phyloP scores from a whole-genome alignment of 176 grass and related monocot species.

The Oryza meridionalis region DNA sequence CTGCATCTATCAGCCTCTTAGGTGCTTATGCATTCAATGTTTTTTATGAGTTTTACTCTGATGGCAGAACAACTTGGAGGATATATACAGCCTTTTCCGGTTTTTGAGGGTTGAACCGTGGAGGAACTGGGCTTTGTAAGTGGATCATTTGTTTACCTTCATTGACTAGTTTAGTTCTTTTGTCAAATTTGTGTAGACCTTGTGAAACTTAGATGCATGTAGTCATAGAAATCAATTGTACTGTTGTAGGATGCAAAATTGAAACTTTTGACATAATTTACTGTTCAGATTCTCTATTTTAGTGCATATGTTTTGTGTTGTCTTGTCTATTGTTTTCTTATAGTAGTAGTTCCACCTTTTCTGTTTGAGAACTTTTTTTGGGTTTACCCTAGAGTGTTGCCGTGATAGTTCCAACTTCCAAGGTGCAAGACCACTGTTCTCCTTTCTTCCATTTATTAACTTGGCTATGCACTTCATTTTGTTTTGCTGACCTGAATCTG shows the following conservation, averaged over 20 bases:
- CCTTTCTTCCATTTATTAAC: background rate
- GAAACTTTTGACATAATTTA: conserved; percentile 1
- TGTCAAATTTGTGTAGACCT: conserved; percentile 8
- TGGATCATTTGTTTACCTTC: conserved; percentile 37
- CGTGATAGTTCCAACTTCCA: background rate
- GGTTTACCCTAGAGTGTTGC: background rate
- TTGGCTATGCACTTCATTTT: conserved; percentile 18
- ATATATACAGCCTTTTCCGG: conserved; percentile 93
- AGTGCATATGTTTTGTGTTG: conserved; percentile 8
- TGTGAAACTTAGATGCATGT: conserved; percentile 24
- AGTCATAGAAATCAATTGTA: background rate
- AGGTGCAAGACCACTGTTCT: conserved; percentile 16
- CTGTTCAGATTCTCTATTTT: conserved; percentile 4
- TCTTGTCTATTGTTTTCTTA: conserved; percentile 14
- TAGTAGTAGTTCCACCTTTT: background rate
- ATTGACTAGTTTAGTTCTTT: background rate
- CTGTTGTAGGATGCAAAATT: conserved; percentile 1
- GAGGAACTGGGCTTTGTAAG: conserved; percentile 89
- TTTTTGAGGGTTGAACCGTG: conserved; percentile 95
- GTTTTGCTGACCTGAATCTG: conserved; percentile 9
- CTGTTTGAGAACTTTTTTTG: background rate
- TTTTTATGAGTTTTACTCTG: conserved; percentile 38
- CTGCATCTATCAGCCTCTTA: conserved; percentile 30
- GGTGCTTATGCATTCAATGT: conserved; percentile 31
- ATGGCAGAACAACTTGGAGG: conserved; percentile 89